Evolutionary conservation across 1,284 basidiomycete genomes (phyloP), one percentile per base, ranked within the genome.

Genomic region (Ganoderma meredithae): DNA sequence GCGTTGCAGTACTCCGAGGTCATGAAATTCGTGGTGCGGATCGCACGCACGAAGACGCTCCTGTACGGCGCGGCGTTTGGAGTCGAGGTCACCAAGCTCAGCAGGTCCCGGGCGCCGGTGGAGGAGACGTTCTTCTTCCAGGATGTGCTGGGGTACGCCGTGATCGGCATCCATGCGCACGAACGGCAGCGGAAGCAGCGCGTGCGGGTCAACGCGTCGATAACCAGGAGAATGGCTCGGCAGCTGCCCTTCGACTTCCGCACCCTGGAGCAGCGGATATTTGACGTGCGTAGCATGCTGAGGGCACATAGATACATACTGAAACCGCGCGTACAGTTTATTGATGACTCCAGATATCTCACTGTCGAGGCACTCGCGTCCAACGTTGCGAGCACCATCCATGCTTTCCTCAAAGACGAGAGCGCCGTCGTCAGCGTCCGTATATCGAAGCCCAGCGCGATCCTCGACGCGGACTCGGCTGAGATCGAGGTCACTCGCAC

Each of bases 351-450:
- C 0, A 81, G 82, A 0, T 95, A 88, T 73, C 82, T 88, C 49
- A 96, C 94, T 0, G 82, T 96, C 63, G 94, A 97, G 78, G 87
- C 91, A 0, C 82, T 96, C 13, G 86, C 87, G 9, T 90, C 92
- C 8, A 82, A 82, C 12, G 83, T 92, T 17, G 89, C 93, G 0
- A 79, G 83, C 53, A 75, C 79, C 60, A 76, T 81, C 3, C 79
- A 88, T 19, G 60, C 75, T 65, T 68, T 77, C 40, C 68, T 76
- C 12, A 64, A 55, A 6, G 69, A 66, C 1, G 31, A 62, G 12
- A 59, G 78, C 7, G 78, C 81, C 22, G 72, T 75, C 22, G 83
- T 91, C 9, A 86, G 83, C 0, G 84, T 95, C 33, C 85, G 86
- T n/a, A 85, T 90, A 9, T 86, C 90, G 13, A 96, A 96, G 77